A percentile compares a stretch with the other conserved stretches of the same genome.
These are phyloP conservation scores for Ustilago sp. DNA, from an alignment of 1,284 basidiomycete genomes.

Conservation along the genomic window DNA sequence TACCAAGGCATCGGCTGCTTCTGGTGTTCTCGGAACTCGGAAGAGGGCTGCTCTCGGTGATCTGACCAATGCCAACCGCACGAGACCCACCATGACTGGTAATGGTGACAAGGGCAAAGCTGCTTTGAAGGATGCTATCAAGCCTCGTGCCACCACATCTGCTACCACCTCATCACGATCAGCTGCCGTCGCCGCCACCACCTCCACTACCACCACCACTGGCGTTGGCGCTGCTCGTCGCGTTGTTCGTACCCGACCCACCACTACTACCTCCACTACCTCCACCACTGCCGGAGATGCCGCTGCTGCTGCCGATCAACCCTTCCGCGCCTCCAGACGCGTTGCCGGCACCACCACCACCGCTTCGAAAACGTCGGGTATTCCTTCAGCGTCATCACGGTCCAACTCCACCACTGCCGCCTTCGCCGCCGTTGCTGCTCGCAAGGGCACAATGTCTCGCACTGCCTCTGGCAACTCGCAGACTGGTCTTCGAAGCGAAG, in stretches of 20 bases:
- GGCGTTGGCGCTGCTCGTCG: slow-evolving; percentile 49
- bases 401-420: slow-evolving; percentile 21
- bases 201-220: slow-evolving; percentile 35
- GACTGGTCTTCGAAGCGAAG: slow-evolving; percentile 37
- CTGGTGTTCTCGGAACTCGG: slow-evolving; percentile 61
- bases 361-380: slow-evolving; percentile 27
- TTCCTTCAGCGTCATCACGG: slow-evolving; percentile 34
- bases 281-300: slow-evolving; percentile 15
- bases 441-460: slow-evolving; percentile 45
- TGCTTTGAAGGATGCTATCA: slow-evolving; percentile 48
- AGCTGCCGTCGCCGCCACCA: slow-evolving; percentile 11
- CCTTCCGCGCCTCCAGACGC: slow-evolving; percentile 43
- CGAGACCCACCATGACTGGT: slow-evolving; percentile 34
- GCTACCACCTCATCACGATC: slow-evolving; percentile 35
- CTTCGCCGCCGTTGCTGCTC: slow-evolving; percentile 25
- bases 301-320: slow-evolving; percentile 34
- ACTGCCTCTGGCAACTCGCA: slow-evolving; percentile 42
- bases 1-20: slow-evolving; percentile 34
- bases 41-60: slow-evolving; percentile 68
- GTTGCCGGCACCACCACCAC: slow-evolving; percentile 33
- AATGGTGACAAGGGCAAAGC: slow-evolving; percentile 52
- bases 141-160: slow-evolving; percentile 43
- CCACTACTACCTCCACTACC: slow-evolving; percentile 31
- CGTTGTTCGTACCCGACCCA: slow-evolving; percentile 43
- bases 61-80: slow-evolving; percentile 64